phyloP scores from a whole-genome alignment of 129 eudicot species.

The Lactuca sativa region DNA sequence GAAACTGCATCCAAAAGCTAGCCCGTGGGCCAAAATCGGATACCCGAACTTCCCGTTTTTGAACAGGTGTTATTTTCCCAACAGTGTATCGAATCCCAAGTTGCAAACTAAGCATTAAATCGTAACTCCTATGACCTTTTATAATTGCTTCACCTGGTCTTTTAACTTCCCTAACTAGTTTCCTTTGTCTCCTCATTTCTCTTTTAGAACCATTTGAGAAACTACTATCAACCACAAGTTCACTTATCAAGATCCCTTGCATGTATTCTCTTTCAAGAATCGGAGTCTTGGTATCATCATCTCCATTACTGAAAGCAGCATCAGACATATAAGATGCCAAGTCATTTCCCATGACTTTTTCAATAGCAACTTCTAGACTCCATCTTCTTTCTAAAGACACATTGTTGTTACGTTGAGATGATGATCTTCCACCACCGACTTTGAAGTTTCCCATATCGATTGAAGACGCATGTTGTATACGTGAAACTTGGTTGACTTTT shows the following conservation, averaged over 20 bases:
- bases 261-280: constrained; percentile 91
- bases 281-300: constrained; percentile 48
- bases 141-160: constrained; percentile 79
- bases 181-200: constrained; percentile 68
- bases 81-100: constrained; percentile 97
- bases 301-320: constrained; percentile 36
- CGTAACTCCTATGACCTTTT: constrained; percentile 95
- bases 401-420: constrained; percentile 51
- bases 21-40: constrained; percentile 93
- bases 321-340: constrained; percentile 52
- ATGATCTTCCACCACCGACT: constrained; percentile 48
- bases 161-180: constrained; percentile 70
- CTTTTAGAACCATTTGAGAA: constrained; percentile 58
- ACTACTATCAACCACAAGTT: constrained; percentile 57
- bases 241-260: constrained; percentile 97
- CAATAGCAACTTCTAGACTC: constrained; percentile 92
- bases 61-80: constrained; percentile 97
- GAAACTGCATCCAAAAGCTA: constrained; percentile 97
- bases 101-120: constrained; percentile 93
- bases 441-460: constrained; percentile 78
- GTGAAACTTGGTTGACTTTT: constrained; percentile 73
- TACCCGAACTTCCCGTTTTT: constrained; percentile 70
- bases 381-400: constrained; percentile 80
- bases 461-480: constrained; percentile 81
- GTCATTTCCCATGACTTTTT: constrained; percentile 70